Evolutionary conservation across 2,329 filamentous ascomycete genomes (phyloP).

Genomic region (Botryotinia globosa): DNA sequence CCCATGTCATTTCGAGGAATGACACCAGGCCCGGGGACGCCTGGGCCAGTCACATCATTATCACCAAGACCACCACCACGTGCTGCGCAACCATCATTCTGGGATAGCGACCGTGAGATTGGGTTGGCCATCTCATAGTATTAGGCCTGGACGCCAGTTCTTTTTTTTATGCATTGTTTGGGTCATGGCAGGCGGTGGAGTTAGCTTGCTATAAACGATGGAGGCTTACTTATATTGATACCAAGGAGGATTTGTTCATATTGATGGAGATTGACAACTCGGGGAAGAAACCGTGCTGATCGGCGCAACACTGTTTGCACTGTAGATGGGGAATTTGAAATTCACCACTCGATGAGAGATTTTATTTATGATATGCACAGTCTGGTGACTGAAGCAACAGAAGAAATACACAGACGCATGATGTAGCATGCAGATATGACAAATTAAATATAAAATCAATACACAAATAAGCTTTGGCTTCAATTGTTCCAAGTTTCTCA

Average conservation of each 20-base stretch:
- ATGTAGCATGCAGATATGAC: not conserved
- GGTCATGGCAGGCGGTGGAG: not conserved
- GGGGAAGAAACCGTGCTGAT: not conserved
- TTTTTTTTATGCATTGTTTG: constrained; percentile 12
- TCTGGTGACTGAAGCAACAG: constrained; percentile 8
- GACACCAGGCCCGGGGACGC: not conserved
- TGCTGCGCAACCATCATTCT: not conserved
- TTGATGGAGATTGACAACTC: constrained; percentile 3
- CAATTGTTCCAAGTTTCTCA: not conserved
- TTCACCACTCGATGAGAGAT: constrained; percentile 27
- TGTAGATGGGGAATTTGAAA: constrained; percentile 15
- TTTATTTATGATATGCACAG: constrained; percentile 1
- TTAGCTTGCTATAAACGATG: constrained; percentile 15
- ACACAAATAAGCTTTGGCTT: not conserved
- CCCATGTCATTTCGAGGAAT: constrained; percentile 19
- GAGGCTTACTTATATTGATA: constrained; percentile 15
- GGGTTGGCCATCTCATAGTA: constrained; percentile 19
- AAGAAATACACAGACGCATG: not conserved
- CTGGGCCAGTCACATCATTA: constrained; percentile 5
- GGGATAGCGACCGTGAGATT: constrained; percentile 18
- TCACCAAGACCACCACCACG: constrained; percentile 15
- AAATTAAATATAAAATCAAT: not conserved
- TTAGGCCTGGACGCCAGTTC: constrained; percentile 14
- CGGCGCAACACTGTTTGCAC: not conserved
- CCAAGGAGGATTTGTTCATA: constrained; percentile 16